A percentile compares a stretch with the other conserved stretches of the same genome.
Evolutionary conservation across 345 rosid genomes (phyloP).

Genomic region (Cardamine chenopodiifolia): DNA sequence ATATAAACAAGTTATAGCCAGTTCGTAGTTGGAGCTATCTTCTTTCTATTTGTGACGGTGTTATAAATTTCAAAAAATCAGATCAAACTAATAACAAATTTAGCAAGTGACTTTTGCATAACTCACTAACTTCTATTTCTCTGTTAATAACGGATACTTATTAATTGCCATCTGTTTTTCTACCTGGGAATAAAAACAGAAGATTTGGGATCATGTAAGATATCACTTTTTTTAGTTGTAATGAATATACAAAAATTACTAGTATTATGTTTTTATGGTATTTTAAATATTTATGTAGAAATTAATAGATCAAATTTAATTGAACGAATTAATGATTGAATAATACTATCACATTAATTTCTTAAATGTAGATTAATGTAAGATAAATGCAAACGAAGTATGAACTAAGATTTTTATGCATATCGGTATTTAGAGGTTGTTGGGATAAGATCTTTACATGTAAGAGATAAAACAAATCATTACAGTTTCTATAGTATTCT

Average conservation of each 20-base stretch:
- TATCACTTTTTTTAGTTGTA: neutral
- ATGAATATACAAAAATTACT: too few relatives aligned
- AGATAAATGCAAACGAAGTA: neutral
- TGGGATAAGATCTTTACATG: slow-evolving; percentile 29
- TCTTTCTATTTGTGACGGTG: slow-evolving; percentile 1
- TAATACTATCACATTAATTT: neutral
- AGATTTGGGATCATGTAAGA: neutral
- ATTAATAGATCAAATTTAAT: neutral
- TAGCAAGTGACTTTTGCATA: slow-evolving; percentile 25
- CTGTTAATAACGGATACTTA: neutral
- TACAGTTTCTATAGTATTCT: too few relatives aligned
- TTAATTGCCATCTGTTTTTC: neutral
- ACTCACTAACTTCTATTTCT: slow-evolving; percentile 17
- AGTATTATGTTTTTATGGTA: too few relatives aligned
- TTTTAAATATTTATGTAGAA: neutral
- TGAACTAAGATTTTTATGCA: neutral
- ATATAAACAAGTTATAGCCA: neutral
- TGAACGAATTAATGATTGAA: neutral
- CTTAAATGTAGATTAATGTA: neutral
- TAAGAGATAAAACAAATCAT: too few relatives aligned
- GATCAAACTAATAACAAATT: neutral
- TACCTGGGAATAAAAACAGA: neutral
- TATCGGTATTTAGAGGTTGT: slow-evolving; percentile 1
- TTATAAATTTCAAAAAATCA: neutral
- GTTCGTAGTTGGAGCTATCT: slow-evolving; percentile 18